phyloP scores from a whole-genome alignment of 495 filamentous ascomycete species.

The Annulohypoxylon nitens region DNA sequence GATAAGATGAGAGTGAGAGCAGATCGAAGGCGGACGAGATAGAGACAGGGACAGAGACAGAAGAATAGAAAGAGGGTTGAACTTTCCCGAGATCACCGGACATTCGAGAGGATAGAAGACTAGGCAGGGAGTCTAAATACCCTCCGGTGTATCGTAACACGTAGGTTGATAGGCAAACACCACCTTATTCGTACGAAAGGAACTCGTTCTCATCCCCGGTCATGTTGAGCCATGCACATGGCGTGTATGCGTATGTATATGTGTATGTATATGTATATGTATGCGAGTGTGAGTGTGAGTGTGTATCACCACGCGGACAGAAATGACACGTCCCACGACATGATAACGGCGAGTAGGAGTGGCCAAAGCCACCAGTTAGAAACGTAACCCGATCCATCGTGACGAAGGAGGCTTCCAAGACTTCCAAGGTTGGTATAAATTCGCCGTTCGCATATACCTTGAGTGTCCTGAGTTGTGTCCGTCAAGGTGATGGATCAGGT shows the following conservation, averaged over 20 bases:
- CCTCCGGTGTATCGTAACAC: neutral
- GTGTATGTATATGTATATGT: neutral
- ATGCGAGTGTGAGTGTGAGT: neutral
- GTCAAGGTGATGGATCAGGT: slow-evolving; percentile 24
- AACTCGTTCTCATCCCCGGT: slow-evolving; percentile 1
- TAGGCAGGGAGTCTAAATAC: slow-evolving; percentile 29
- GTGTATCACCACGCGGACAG: slow-evolving; percentile 28
- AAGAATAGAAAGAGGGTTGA: neutral
- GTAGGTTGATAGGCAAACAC: slow-evolving; percentile 1
- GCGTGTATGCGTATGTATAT: neutral
- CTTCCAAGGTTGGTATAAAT: slow-evolving; percentile 16
- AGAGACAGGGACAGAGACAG: neutral
- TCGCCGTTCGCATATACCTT: neutral
- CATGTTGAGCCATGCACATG: slow-evolving; percentile 36
- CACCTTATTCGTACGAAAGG: slow-evolving; percentile 3
- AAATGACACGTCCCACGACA: slow-evolving; percentile 42
- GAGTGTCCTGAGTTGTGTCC: neutral
- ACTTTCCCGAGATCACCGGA: neutral
- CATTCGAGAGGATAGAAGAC: neutral
- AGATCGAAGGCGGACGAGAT: neutral
- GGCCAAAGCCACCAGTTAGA: slow-evolving; percentile 25
- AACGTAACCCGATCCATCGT: slow-evolving; percentile 15
- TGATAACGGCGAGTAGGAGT: slow-evolving; percentile 29
- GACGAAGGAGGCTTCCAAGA: slow-evolving; percentile 24
- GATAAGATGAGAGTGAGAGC: neutral